Base-by-base conservation (phyloP, 805 yeast genomes). In the Phaffomyces antillensis region DNA sequence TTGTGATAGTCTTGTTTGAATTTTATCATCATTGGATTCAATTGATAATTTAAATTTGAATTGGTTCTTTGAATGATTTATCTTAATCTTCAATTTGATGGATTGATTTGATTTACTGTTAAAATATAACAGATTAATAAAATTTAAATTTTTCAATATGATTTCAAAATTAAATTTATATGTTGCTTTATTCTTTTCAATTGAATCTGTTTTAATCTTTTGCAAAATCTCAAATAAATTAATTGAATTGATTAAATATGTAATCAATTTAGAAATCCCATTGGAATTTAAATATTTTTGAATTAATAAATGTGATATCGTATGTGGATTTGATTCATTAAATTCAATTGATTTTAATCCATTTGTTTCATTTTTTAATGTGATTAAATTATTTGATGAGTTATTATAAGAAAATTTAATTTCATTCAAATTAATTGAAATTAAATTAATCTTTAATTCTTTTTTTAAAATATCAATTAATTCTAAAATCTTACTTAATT, bases 401-500 rank as follows among this genome's bases (percentile, higher is more conserved):
- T 38, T 30, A 17, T 37, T 33, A 42, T 59, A 59, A 18, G 54
- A 52, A 47, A 59, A 59, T 12, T 52, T 50, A 20, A 58, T 52
- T 33, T 58, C 54, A 28, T 56, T 60, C 3, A 58, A 41, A 35
- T 50, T 56, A 2, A 58, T 58, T 32, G 54, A 54, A 38, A 56
- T 43, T 30, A 58, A 32, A 30, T 51, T 48, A 44, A 59, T 49
- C 25, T 50, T 44, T 10, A 26, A 20, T 26, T 16, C 24, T 47
- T 41, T 26, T 24, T 54, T 48, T 25, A 59, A 41, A 40, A 51
- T 52, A 31, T 58, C 51, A 30, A 54, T 53, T 37, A 59, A 38
- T 18, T 53, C 60, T 17, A 59, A 51, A 8, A 55, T 47, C 37
- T 56, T 58, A 8, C 58, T 51, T 26, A 59, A 37, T 41, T 55